Evolutionary conservation across 2,329 filamentous ascomycete species (phyloP), one percentile per base, ranked within the genome.

Genomic region (Cordyceps tenuipes): DNA sequence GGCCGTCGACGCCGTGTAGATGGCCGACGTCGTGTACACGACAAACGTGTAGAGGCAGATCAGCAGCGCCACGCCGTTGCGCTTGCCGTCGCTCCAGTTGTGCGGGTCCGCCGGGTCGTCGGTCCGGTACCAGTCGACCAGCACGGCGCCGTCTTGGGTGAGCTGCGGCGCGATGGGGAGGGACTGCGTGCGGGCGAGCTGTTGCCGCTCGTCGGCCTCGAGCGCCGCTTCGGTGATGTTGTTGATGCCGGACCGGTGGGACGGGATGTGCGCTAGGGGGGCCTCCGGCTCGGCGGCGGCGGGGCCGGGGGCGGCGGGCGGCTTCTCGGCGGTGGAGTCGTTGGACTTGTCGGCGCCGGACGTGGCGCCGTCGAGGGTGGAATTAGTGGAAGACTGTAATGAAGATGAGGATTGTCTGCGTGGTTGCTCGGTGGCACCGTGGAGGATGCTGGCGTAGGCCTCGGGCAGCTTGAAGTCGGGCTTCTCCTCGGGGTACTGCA

Each of bases 401-500:
- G 29, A 29, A 48, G 39, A 23, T 34, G 54, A 65, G 64, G 2
- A 62, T 60, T 21, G 36, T 57, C n/a, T 34, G 49, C 5, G n/a
- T 29, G 5, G 3, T n/a, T 7, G 63, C 19, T 26, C 56, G 62
- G 61, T 70, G 10, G 68, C 66, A 58, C 70, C 67, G 64, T 74
- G 68, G 34, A 75, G 51, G 44, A 75, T 66, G n/a, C 66, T 64
- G 36, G 71, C 60, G 72, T 74, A 76, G 1, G 69, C 61, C 23
- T 70, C 68, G 3, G 82, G 83, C 5, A 81, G 72, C 61, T 77
- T 66, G 64, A 85, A 87, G 64, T 74, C 81, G 23, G 77, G 64
- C 62, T 73, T 73, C 63, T 87, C 84, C 72, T 86, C 84, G 17
- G 83, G 82, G 62, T 86, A 86, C 61, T 78, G 75, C 13, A 87